A percentile compares a stretch with the other conserved stretches of the same genome.
These are phyloP conservation scores for Aspergillus terreus DNA, from an alignment of 2,329 filamentous ascomycete species.

Conservation along the genomic window DNA sequence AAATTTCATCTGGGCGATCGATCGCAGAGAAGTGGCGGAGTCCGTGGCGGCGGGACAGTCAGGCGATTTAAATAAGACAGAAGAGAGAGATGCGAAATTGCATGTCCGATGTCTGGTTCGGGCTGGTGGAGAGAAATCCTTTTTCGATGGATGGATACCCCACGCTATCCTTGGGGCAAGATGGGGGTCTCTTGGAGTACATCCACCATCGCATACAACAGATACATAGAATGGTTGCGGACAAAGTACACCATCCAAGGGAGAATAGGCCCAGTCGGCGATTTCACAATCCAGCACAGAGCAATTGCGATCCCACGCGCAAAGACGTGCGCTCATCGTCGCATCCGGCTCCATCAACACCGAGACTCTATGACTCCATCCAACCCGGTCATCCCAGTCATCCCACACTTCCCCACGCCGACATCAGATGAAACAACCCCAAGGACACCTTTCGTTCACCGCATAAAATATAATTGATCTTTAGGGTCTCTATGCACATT, in stretches of 20 bases:
- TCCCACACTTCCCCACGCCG: not conserved
- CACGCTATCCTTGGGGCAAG: conserved; percentile 7
- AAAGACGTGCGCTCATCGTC: too few relatives aligned
- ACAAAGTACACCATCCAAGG: too few relatives aligned
- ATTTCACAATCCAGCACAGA: too few relatives aligned
- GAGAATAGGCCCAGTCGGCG: too few relatives aligned
- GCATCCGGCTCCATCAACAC: too few relatives aligned
- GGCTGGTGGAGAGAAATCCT: not conserved
- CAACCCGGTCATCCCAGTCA: too few relatives aligned
- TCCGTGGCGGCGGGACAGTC: not conserved
- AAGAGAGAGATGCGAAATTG: not conserved
- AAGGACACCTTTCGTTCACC: too few relatives aligned
- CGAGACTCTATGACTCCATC: too few relatives aligned
- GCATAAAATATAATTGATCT: not conserved
- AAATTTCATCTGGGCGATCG: not conserved
- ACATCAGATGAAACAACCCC: not conserved
- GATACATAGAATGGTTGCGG: too few relatives aligned
- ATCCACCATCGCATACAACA: too few relatives aligned
- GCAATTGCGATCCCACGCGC: too few relatives aligned
- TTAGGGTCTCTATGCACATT: conserved; percentile 2
- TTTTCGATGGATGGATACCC: not conserved
- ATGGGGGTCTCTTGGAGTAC: conserved; percentile 3
- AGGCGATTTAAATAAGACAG: conserved; percentile 2
- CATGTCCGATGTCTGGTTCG: not conserved
- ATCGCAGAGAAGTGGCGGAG: not conserved